Evolutionary conservation across 345 rosid genomes (phyloP).

Genomic region (Dimocarpus longan): DNA sequence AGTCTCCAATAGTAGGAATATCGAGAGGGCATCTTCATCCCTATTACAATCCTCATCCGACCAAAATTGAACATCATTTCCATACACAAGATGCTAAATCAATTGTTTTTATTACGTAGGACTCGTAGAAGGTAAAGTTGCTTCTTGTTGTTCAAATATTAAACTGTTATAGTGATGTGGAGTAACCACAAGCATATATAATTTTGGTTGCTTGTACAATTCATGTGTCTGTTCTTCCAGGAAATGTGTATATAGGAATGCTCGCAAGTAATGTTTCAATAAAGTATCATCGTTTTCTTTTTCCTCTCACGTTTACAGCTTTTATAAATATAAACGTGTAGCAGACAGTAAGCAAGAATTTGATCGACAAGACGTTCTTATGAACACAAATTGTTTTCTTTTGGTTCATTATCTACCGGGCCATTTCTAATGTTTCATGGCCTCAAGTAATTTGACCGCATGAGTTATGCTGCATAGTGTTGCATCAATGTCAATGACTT

Average conservation of each 20-base stretch:
- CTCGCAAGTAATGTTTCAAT: background rate
- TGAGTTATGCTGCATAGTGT: no score
- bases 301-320: background rate
- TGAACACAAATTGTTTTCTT: background rate
- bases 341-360: background rate
- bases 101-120: background rate
- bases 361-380: background rate
- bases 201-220: background rate
- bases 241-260: background rate
- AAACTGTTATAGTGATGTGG: background rate
- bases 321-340: background rate
- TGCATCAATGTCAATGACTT: no score
- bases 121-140: background rate
- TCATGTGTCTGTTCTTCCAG: background rate
- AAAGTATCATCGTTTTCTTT: background rate
- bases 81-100: background rate
- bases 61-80: conserved; percentile 5
- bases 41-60: conserved; percentile 6
- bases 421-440: no score
- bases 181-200: background rate
- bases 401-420: background rate
- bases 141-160: background rate
- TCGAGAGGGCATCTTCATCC: conserved; percentile 28
- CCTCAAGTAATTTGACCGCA: background rate
- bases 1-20: conserved; percentile 19